Base-by-base conservation (phyloP, 1,284 basidiomycete genomes). In the Phellinidium pouzarii region DNA sequence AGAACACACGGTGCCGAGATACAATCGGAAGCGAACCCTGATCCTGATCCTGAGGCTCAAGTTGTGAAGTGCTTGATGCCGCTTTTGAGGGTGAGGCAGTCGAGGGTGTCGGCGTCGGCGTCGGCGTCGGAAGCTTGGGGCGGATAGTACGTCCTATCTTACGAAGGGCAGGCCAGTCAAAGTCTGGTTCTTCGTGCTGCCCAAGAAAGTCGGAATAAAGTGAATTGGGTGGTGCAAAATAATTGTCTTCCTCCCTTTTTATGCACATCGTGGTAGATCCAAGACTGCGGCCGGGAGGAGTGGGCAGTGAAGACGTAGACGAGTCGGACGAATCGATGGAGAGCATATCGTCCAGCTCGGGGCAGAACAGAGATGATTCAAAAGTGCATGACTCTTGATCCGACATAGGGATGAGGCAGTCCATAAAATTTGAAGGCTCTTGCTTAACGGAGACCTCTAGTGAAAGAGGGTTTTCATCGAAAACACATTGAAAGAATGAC, bases 401-500 rank as follows among this genome's bases (percentile, higher is more conserved):
- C 0, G 48, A 29, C 20, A 50, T 42, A 20, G 48, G 48, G 48
- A 31, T 12, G n/a, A 43, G 48, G n/a, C 17, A 27, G n/a, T 42
- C 38, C 38, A 43, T 26, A 23, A 42, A 42, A 17, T 20, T 25
- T 6, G 27, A 2, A 20, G 48, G 38, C 9, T 50, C 48, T 25
- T 50, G 19, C 48, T 50, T 50, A 40, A 50, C 48, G 27, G 4
- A 42, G 27, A 3, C 14, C 37, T 40, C 19, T 40, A 41, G 26
- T 20, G 23, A 43, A 43, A 20, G 25, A 31, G 38, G 25, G 22
- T 29, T 17, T 8, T 36, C 40, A 29, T 50, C 26, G 48, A 50
- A 50, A 50, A 31, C 38, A 50, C 14, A 11, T 29, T 29, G n/a
- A 6, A 50, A 22, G 14, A 42, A 42, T n/a, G 48, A 42, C 48